These are phyloP conservation scores for Blastomyces parvus DNA, from an alignment of 2,329 filamentous ascomycete genomes.

Conservation along the genomic window DNA sequence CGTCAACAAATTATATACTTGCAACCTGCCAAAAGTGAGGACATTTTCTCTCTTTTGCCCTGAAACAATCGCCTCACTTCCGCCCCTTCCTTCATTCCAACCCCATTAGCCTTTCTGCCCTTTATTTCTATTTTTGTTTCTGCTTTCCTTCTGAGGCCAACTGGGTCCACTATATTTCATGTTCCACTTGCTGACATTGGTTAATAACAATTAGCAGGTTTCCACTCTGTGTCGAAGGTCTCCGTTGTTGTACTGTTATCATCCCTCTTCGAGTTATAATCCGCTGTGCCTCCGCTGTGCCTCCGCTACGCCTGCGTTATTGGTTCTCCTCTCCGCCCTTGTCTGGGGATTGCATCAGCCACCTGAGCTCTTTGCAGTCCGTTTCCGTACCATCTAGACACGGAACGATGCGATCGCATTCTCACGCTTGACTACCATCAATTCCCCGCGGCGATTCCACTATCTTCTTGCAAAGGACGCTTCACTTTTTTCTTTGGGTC, in stretches of 20 bases:
- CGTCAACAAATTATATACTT: background rate
- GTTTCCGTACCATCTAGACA: background rate
- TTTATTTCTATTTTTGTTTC: background rate
- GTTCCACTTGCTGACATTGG: background rate
- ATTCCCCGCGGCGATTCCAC: background rate
- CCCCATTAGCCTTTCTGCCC: background rate
- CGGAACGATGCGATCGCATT: background rate
- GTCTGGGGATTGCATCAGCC: background rate
- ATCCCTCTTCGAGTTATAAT: background rate
- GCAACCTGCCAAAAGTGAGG: background rate
- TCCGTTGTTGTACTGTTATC: background rate
- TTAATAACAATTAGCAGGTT: background rate
- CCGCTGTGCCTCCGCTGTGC: background rate
- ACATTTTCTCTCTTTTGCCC: background rate
- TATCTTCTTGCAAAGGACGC: background rate
- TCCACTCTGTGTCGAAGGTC: background rate
- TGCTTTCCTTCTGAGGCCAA: background rate
- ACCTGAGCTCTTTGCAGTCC: background rate
- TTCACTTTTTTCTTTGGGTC: background rate
- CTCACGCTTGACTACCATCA: background rate
- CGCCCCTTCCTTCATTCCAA: background rate
- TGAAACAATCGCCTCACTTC: background rate
- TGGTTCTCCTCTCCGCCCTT: background rate
- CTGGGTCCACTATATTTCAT: background rate
- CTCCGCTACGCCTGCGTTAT: background rate